phyloP scores from a whole-genome alignment of 768 basidiomycete genomes.

The Brasilioporus rufonigricans region DNA sequence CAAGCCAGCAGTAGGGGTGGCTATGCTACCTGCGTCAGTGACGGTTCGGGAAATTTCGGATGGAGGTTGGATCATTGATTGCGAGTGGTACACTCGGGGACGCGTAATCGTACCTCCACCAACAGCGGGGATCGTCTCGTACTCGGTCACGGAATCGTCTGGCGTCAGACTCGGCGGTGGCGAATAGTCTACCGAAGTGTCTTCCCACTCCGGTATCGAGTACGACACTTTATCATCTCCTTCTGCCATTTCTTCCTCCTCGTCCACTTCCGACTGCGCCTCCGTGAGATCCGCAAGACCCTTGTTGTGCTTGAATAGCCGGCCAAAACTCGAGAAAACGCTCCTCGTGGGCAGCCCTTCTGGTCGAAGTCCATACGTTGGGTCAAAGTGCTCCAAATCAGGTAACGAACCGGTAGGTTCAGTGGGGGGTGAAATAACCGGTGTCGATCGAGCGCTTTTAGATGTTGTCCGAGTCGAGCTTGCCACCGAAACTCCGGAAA shows the following conservation, averaged over 20 bases:
- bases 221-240: conserved; percentile 42
- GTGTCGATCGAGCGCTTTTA: conserved; percentile 16
- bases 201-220: conserved; percentile 72
- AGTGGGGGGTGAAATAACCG: conserved; percentile 17
- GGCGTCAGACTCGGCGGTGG: conserved; percentile 43
- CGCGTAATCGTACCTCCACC: conserved; percentile 87
- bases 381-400: conserved; percentile 85
- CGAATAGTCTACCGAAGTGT: conserved; percentile 45
- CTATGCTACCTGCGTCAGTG: conserved; percentile 57
- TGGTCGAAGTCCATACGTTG: conserved; percentile 92
- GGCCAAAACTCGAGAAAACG: conserved; percentile 75
- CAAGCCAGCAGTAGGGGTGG: neutral
- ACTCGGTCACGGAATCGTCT: conserved; percentile 55
- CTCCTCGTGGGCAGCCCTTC: conserved; percentile 87
- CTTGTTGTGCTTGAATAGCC: conserved; percentile 63
- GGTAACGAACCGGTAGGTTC: conserved; percentile 33
- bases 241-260: conserved; percentile 32
- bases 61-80: conserved; percentile 65
- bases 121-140: conserved; percentile 88
- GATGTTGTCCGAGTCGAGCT: conserved; percentile 30
- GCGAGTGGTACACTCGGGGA: conserved; percentile 82
- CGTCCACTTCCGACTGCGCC: conserved; percentile 45
- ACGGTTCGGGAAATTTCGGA: conserved; percentile 15
- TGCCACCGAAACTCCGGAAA: conserved; percentile 41
- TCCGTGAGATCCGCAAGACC: conserved; percentile 82